phyloP scores from a whole-genome alignment of 768 basidiomycete species.

The Boletales sp. region DNA sequence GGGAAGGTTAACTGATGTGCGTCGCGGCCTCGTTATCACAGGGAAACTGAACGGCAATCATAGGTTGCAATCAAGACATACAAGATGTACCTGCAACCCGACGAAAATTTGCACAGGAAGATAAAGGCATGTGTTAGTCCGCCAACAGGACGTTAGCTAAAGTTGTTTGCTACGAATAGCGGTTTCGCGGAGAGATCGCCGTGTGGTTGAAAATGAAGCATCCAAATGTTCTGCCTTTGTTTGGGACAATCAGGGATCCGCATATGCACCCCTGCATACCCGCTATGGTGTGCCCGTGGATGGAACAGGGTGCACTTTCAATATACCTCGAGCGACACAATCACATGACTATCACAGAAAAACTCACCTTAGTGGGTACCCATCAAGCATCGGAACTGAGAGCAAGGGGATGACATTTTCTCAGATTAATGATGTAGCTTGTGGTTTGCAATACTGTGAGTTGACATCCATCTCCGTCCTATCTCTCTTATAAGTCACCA shows the following conservation, averaged over 20 bases:
- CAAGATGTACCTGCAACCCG: neutral
- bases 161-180: neutral
- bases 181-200: neutral
- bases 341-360: neutral
- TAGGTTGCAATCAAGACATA: conserved; percentile 1
- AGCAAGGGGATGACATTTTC: neutral
- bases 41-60: neutral
- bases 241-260: neutral
- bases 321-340: neutral
- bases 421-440: neutral
- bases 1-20: neutral
- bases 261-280: neutral
- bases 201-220: neutral
- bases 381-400: neutral
- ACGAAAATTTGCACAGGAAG: neutral
- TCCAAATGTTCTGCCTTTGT: neutral
- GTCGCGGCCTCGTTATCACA: neutral
- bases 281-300: conserved; percentile 2
- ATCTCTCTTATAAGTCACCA: too few species aligned
- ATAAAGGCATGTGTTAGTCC: neutral
- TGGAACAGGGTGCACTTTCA: neutral
- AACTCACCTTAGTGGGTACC: neutral
- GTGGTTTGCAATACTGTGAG: neutral
- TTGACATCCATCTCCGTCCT: neutral
- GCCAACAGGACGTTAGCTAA: neutral